Percentiles rank a stretch among this genome's conserved stretches.
phyloP scores from a whole-genome alignment of 2,329 filamentous ascomycete species.

The Arthrobotrys megalospora region DNA sequence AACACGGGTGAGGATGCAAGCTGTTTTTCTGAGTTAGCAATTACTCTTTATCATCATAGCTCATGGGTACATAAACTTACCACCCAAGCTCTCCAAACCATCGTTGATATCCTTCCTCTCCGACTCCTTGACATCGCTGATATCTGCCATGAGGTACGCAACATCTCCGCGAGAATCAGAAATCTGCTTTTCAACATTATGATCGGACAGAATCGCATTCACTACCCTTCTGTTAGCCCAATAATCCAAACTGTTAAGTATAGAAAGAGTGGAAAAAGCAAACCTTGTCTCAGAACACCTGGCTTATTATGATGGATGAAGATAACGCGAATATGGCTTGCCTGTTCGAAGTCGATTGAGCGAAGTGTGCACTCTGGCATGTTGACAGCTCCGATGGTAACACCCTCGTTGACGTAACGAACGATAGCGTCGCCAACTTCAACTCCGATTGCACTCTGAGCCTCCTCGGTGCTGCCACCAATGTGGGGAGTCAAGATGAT shows the following conservation, averaged over 20 bases:
- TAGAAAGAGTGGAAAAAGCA: background rate
- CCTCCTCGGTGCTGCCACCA: constrained; percentile 96
- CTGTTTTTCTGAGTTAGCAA: constrained; percentile 62
- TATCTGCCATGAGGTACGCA: constrained; percentile 97
- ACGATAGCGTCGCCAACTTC: constrained; percentile 92
- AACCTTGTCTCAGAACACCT: constrained; percentile 88
- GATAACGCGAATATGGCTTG: constrained; percentile 90
- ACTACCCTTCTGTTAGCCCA: constrained; percentile 71
- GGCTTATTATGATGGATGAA: constrained; percentile 98
- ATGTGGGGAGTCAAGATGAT: constrained; percentile 97
- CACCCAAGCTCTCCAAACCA: constrained; percentile 83
- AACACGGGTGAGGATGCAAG: constrained; percentile 67
- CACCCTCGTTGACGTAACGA: constrained; percentile 94
- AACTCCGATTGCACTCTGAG: constrained; percentile 93
- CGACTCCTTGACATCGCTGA: constrained; percentile 84
- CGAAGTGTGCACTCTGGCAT: constrained; percentile 94
- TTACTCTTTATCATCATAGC: background rate
- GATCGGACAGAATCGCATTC: constrained; percentile 92
- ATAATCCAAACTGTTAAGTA: constrained; percentile 2
- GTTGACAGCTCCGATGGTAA: constrained; percentile 90
- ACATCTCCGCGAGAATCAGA: constrained; percentile 94
- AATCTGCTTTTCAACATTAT: constrained; percentile 99
- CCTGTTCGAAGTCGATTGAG: constrained; percentile 89
- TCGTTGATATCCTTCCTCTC: constrained; percentile 91
- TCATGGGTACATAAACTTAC: constrained; percentile 71